Evolutionary conservation across 495 filamentous ascomycete species (phyloP).

Genomic region (Neurospora terricola): DNA sequence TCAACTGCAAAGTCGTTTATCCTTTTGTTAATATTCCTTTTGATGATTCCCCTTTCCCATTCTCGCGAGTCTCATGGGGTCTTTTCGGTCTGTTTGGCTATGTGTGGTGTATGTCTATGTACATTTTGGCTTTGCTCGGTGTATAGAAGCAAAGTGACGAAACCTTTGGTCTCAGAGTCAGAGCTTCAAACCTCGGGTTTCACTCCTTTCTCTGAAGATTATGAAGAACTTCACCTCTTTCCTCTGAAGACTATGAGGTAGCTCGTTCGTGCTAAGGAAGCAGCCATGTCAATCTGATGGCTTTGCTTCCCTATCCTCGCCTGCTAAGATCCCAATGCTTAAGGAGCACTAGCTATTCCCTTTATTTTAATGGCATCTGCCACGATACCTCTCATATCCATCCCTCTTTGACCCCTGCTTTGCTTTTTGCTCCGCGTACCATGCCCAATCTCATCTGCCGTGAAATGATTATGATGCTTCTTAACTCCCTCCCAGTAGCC

Average conservation of each 20-base stretch:
- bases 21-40: too few relatives aligned
- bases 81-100: neutral
- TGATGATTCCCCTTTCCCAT: neutral
- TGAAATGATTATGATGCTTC: neutral
- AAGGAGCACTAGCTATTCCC: neutral
- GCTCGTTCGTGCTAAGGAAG: neutral
- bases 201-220: neutral
- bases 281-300: neutral
- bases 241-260: too few relatives aligned
- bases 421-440: neutral
- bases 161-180: neutral
- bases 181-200: neutral
- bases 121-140: neutral
- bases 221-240: neutral
- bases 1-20: neutral
- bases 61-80: neutral
- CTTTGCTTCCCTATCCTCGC: neutral
- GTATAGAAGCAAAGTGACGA: neutral
- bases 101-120: neutral
- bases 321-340: neutral
- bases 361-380: neutral
- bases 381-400: neutral
- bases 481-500: neutral
- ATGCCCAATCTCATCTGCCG: neutral
- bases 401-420: neutral